Conservation (phyloP, 306 rosid species). For the Citrullus amarus region DNA sequence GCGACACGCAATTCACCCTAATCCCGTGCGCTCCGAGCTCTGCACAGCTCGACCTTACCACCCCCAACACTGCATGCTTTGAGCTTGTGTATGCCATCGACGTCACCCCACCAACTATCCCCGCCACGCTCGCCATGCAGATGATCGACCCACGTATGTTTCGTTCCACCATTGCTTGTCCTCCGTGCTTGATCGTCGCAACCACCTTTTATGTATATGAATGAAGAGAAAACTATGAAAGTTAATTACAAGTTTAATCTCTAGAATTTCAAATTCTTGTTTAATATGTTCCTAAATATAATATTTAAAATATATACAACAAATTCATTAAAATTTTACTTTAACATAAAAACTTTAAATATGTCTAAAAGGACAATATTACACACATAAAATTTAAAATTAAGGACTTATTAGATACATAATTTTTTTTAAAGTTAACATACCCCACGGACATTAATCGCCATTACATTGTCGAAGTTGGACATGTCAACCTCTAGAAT, state of each 20-base stretch:
- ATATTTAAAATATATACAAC: too few relatives aligned
- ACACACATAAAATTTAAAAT: too few relatives aligned
- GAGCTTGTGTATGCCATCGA: slow-evolving; percentile 57
- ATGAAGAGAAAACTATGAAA: neutral
- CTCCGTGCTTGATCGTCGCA: slow-evolving; percentile 47
- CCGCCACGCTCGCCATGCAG: slow-evolving; percentile 67
- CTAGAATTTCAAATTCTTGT: too few relatives aligned
- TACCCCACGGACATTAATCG: slow-evolving; percentile 56
- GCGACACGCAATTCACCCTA: slow-evolving; percentile 69
- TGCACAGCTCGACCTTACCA: slow-evolving; percentile 45
- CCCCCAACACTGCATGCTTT: slow-evolving; percentile 67
- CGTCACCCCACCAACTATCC: slow-evolving; percentile 41
- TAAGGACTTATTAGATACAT: too few relatives aligned
- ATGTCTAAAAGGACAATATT: too few relatives aligned
- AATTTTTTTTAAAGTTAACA: too few relatives aligned
- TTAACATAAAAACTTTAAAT: too few relatives aligned
- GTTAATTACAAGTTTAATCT: too few relatives aligned
- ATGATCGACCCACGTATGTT: slow-evolving; percentile 54
- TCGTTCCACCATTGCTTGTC: slow-evolving; percentile 52
- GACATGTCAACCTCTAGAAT: slow-evolving; percentile 55
- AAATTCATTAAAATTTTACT: too few relatives aligned
- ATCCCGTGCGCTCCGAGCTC: slow-evolving; percentile 78
- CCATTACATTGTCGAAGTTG: slow-evolving; percentile 42
- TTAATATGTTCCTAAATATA: too few relatives aligned
- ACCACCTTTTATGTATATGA: slow-evolving; percentile 9